A percentile compares a stretch with the other conserved stretches of the same genome.
phyloP scores from a whole-genome alignment of 192 early-diverging fungal species.

The Kickxella alabastrina region DNA sequence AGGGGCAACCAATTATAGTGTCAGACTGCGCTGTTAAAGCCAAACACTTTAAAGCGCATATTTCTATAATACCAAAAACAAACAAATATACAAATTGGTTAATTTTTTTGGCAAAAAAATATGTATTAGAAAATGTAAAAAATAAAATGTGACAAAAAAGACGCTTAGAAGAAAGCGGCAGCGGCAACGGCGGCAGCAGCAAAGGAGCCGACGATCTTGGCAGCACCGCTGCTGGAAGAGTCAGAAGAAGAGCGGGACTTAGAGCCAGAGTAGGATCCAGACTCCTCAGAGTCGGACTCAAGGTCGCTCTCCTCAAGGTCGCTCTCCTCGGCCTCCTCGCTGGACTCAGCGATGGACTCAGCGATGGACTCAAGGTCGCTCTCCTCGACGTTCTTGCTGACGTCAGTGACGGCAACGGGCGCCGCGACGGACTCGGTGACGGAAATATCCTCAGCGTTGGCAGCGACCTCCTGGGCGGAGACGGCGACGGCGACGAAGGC shows the following conservation, averaged over 20 bases:
- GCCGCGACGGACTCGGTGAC: not conserved
- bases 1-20: no score
- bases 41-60: not conserved
- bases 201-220: constrained; percentile 24
- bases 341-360: constrained; percentile 1
- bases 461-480: constrained; percentile 4
- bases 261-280: constrained; percentile 4
- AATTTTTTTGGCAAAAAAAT: not conserved
- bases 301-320: constrained; percentile 4
- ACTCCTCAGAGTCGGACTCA: constrained; percentile 1
- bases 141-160: constrained; percentile 1
- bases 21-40: no score
- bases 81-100: not conserved
- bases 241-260: not conserved
- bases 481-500: constrained; percentile 31
- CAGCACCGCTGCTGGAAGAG: constrained; percentile 27
- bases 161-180: constrained; percentile 41
- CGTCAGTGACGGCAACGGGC: not conserved
- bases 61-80: not conserved
- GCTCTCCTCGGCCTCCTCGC: constrained; percentile 3
- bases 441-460: constrained; percentile 3
- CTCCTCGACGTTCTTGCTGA: not conserved
- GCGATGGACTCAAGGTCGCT: constrained; percentile 4
- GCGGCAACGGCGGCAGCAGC: constrained; percentile 33
- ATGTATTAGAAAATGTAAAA: constrained; percentile 7